Base-by-base conservation (phyloP, 345 rosid species). In the Eucalyptus decipiens region DNA sequence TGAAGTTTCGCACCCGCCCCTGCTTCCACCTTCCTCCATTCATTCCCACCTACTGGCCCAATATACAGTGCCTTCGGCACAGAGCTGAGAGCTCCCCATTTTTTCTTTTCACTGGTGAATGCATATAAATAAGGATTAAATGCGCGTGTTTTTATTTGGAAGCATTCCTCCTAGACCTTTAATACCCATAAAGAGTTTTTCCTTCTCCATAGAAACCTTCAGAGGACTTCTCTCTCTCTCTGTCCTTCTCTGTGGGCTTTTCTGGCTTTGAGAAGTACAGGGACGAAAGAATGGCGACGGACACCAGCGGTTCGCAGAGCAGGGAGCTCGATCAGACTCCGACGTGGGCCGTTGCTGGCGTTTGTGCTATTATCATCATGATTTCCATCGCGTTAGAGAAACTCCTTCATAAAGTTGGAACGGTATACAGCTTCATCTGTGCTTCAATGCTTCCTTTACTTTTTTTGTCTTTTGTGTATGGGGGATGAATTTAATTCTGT, bases 311-410 rank as follows among this genome's bases (percentile, higher is more conserved):
- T 88, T 72, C 89, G 43, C 90, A 37, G 76, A 88, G 87, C 58
- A 95, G 95, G 90, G 47, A 91, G 92, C 98, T 97, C 87, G 93
- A 93, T 90, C 96, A 95, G 89, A 97, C 99, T 24, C 95, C 99
- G 6, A 97, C 99, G 65, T 97, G 99, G 99, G 99, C 99, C 14
- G 99, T 97, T 80, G 95, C 99, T 52, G 89, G 91, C 52, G 96
- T 97, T 45, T 97, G 96, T 87, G 91, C 98, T 87, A 94, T 97
- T 90, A 94, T 97, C 91, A 95, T 97, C 62, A 80, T 95, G 90
- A 91, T 97, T 50, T 97, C 99, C 88, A 92, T 97, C 88, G 56
- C 90, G 90, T 90, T 97, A 86, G 98, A 97, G 86, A 96, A 93
- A 88, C 5, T 92, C 81, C 94, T 97, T 91, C 97, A 97, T 92